These are phyloP conservation scores for Akanthomyces muscarius DNA, from an alignment of 2,329 filamentous ascomycete species.

Conservation along the genomic window DNA sequence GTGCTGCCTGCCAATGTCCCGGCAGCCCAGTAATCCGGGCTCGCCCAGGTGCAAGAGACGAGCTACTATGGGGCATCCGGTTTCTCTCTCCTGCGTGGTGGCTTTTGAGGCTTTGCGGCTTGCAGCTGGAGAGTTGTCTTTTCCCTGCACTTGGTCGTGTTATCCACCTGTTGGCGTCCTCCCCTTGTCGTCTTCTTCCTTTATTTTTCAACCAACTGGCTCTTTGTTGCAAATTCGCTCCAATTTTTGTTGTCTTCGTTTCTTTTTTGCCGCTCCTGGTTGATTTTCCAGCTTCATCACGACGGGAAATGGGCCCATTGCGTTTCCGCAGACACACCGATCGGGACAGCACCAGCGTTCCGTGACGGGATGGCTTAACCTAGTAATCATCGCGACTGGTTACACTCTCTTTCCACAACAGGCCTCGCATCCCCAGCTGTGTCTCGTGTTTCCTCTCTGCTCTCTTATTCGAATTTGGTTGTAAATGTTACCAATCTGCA, in stretches of 20 bases:
- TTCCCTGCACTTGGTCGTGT: background rate
- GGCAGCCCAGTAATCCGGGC: background rate
- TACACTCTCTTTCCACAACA: background rate
- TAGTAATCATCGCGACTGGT: background rate
- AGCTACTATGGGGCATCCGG: background rate
- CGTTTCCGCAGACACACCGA: background rate
- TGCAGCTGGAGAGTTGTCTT: background rate
- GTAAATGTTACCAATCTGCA: background rate
- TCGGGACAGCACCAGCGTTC: background rate
- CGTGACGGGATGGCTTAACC: background rate
- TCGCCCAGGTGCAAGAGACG: background rate
- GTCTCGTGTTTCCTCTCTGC: background rate
- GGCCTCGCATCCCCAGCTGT: background rate
- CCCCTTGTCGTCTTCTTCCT: background rate
- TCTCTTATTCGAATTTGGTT: background rate
- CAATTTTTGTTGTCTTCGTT: background rate
- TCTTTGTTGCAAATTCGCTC: background rate
- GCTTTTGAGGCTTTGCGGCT: constrained; percentile 14
- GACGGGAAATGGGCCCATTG: background rate
- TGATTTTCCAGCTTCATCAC: background rate
- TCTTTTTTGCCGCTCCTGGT: background rate
- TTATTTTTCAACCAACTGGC: background rate
- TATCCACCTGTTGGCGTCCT: constrained; percentile 5
- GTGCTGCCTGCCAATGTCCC: background rate
- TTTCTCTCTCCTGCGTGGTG: background rate